phyloP scores from a whole-genome alignment of 2,329 filamentous ascomycete genomes.

The Sporothrix euskadiensis region DNA sequence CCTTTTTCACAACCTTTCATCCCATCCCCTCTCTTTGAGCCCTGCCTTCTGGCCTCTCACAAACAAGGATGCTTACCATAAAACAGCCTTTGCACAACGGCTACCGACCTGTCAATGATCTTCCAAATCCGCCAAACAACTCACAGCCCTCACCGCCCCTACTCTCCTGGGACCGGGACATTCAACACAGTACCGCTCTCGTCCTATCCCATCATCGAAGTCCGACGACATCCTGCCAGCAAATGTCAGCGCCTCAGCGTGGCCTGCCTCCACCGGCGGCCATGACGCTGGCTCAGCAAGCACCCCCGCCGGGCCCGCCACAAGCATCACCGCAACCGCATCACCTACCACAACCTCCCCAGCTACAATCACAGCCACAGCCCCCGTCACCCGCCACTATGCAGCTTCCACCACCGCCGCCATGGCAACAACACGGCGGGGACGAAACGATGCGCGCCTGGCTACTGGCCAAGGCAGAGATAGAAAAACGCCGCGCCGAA shows the following conservation, averaged over 20 bases:
- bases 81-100: conserved; percentile 61
- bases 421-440: conserved; percentile 52
- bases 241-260: conserved; percentile 70
- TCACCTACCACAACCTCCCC: conserved; percentile 24
- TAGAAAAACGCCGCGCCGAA: conserved; percentile 71
- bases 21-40: not conserved
- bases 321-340: conserved; percentile 34
- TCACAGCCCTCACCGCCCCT: conserved; percentile 58
- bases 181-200: conserved; percentile 45
- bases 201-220: conserved; percentile 48
- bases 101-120: conserved; percentile 63
- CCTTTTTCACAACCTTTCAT: not conserved
- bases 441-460: conserved; percentile 73
- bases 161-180: conserved; percentile 47
- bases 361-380: not conserved
- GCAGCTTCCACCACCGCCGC: conserved; percentile 32
- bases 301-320: conserved; percentile 39
- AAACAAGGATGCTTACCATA: conserved; percentile 60
- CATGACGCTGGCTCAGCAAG: conserved; percentile 59
- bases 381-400: conserved; percentile 25
- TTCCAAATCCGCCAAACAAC: conserved; percentile 59
- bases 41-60: conserved; percentile 34
- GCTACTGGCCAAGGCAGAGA: conserved; percentile 70
- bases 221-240: conserved; percentile 47
- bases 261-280: conserved; percentile 68